These are phyloP conservation scores for Termitomyces sp. DNA, from an alignment of 768 basidiomycete genomes.

Conservation along the genomic window DNA sequence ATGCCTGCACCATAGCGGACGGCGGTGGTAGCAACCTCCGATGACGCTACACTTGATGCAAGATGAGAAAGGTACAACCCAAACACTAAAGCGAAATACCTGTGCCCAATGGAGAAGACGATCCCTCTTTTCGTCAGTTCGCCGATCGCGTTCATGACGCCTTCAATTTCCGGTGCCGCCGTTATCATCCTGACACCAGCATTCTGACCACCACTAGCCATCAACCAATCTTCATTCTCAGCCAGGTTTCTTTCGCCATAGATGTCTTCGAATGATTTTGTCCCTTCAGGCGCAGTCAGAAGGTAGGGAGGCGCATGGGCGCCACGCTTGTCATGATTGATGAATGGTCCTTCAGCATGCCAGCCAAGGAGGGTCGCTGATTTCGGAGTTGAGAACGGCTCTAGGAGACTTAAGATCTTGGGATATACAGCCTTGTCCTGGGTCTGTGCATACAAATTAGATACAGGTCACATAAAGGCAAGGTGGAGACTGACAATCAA, in stretches of 20 bases:
- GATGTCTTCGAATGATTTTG: slow-evolving; percentile 63
- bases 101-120: slow-evolving; percentile 85
- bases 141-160: slow-evolving; percentile 66
- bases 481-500: slow-evolving; percentile 54
- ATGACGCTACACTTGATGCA: slow-evolving; percentile 57
- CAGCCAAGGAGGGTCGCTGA: slow-evolving; percentile 80
- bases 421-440: slow-evolving; percentile 75
- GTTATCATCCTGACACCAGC: slow-evolving; percentile 77
- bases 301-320: slow-evolving; percentile 73
- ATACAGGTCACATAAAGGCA: background rate
- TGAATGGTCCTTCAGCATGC: slow-evolving; percentile 90
- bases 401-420: slow-evolving; percentile 59
- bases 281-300: slow-evolving; percentile 54
- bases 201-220: slow-evolving; percentile 37
- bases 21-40: slow-evolving; percentile 66
- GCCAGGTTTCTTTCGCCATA: slow-evolving; percentile 66
- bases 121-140: slow-evolving; percentile 61
- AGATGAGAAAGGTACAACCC: slow-evolving; percentile 1
- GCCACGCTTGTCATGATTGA: slow-evolving; percentile 76
- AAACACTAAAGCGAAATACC: slow-evolving; percentile 33
- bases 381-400: slow-evolving; percentile 54
- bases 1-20: slow-evolving; percentile 71
- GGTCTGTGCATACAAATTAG: slow-evolving; percentile 39
- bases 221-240: slow-evolving; percentile 63
- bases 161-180: slow-evolving; percentile 80